These are phyloP conservation scores for Teratosphaeria nubilosa DNA, from an alignment of 2,329 filamentous ascomycete genomes.

Conservation along the genomic window DNA sequence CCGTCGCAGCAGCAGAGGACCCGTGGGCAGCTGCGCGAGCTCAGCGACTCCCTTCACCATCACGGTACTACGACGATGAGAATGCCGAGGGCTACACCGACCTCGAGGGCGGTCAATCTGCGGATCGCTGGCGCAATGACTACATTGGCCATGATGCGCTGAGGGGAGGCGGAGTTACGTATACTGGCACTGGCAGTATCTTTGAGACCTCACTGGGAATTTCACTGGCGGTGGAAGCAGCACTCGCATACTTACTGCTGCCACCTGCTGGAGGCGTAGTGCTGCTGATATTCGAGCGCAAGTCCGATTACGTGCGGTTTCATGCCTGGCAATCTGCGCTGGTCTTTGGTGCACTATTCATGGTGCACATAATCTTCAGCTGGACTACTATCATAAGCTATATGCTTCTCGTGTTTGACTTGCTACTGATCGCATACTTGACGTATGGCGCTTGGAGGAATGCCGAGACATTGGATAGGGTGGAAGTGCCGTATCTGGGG, in stretches of 20 bases:
- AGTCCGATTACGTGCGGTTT: conserved; percentile 95
- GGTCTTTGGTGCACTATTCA: conserved; percentile 39
- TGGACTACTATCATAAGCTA: conserved; percentile 80
- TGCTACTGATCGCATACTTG: conserved; percentile 66
- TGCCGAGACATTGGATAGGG: conserved; percentile 57
- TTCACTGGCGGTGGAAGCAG: conserved; percentile 80
- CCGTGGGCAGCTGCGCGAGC: conserved; percentile 31
- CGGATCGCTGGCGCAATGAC: conserved; percentile 13
- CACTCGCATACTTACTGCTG: conserved; percentile 73
- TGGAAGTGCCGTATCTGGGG: conserved; percentile 81
- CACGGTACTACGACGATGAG: conserved; percentile 20
- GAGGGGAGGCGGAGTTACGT: conserved; percentile 18
- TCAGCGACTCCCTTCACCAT: conserved; percentile 30
- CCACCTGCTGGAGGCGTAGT: conserved; percentile 81
- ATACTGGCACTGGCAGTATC: conserved; percentile 50
- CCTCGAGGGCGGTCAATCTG: conserved; percentile 18
- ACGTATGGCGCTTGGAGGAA: conserved; percentile 74
- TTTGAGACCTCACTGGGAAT: conserved; percentile 88
- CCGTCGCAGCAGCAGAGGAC: conserved; percentile 25
- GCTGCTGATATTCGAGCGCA: conserved; percentile 76
- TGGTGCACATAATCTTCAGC: conserved; percentile 75
- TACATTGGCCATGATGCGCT: conserved; percentile 20
- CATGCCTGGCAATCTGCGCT: conserved; percentile 73
- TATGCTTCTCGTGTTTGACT: conserved; percentile 66
- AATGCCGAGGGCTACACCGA: conserved; percentile 14